Conservation (phyloP, 1,284 basidiomycete genomes). For the Apiotrichum brassicae region DNA sequence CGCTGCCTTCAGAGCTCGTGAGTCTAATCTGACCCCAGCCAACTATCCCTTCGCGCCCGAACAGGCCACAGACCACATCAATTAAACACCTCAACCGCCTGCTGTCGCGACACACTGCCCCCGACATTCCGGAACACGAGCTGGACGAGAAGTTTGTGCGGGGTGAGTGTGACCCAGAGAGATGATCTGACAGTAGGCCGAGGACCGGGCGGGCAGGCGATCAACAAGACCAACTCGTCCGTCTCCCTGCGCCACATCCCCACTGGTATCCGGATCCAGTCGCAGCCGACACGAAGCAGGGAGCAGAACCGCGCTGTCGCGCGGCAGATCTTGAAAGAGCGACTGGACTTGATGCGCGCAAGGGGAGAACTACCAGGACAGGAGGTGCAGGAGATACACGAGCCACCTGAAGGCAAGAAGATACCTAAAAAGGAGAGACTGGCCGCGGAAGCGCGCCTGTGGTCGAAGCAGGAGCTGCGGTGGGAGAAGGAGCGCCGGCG, state of each 20-base stretch:
- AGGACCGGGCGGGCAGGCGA: conserved; percentile 49
- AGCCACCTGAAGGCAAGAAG: neutral
- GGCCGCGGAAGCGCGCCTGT: conserved; percentile 15
- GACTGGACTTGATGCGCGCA: conserved; percentile 33
- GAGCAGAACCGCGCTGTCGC: conserved; percentile 47
- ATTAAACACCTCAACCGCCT: conserved; percentile 41
- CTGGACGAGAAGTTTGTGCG: conserved; percentile 45
- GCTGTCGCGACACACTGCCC: conserved; percentile 21
- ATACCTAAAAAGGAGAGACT: conserved; percentile 22
- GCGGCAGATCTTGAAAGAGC: conserved; percentile 41
- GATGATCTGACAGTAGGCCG: conserved; percentile 26
- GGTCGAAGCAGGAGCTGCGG: conserved; percentile 38
- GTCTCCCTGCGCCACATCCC: conserved; percentile 47
- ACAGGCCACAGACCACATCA: conserved; percentile 7
- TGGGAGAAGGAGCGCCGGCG: conserved; percentile 43
- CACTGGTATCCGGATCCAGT: conserved; percentile 47
- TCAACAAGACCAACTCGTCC: conserved; percentile 49
- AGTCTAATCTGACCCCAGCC: neutral
- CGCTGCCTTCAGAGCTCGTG: neutral
- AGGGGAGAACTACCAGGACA: conserved; percentile 13
- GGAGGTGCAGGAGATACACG: neutral
- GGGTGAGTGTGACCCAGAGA: conserved; percentile 26
- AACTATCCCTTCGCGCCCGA: neutral
- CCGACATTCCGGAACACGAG: conserved; percentile 39
- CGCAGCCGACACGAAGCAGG: conserved; percentile 47